Base-by-base conservation (phyloP, 148 eudicot genomes). In the Amaranthus cruentus region DNA sequence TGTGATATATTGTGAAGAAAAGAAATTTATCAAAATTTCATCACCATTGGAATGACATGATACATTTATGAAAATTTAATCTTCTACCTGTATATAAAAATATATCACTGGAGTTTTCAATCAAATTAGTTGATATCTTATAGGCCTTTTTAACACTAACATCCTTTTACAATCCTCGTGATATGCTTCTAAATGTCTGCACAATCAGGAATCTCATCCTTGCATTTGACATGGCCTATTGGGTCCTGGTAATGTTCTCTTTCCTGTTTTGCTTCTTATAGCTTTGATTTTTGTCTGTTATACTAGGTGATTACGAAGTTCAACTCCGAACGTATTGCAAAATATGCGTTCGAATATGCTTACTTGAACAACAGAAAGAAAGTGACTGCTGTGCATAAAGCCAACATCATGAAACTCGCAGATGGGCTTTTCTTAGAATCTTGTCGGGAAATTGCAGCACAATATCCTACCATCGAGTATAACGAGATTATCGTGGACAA, bases 301-400 rank as follows among this genome's bases (percentile, higher is more conserved):
- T 77, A 74, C 68, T 81, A 91, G 97, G 97, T 91, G 84, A 89
- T 91, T 50, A 91, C 97, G 52, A 88, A 89, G 86, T 91, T 86
- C 84, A 88, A 95, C 83, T 91, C 97, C 6, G 95, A 91, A 76
- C 89, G 97, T 56, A 87, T 92, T 70, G 93, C 97, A 70, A 87
- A 85, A 72, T 92, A 92, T 75, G 96, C 97, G 50, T 92, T 92
- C 61, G 96, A 90, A 73, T 92, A 92, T 79, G 97, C 96, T 38
- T 88, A 92, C 82, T 81, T 90, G 75, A 90, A 92, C 88, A 84
- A 90, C 75, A 82, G 97, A 76, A 88, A 90, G 88, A 88, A 76
- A 81, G 97, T 92, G 70, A 88, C 97, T 18, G 97, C 97, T 55
- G 96, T 92, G 70, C 97, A 92, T 79, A 90, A 92, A 77, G 97